Evolutionary conservation across 2,329 filamentous ascomycete genomes (phyloP), one percentile per base, ranked within the genome.

Genomic region (Exophiala aquamarina): DNA sequence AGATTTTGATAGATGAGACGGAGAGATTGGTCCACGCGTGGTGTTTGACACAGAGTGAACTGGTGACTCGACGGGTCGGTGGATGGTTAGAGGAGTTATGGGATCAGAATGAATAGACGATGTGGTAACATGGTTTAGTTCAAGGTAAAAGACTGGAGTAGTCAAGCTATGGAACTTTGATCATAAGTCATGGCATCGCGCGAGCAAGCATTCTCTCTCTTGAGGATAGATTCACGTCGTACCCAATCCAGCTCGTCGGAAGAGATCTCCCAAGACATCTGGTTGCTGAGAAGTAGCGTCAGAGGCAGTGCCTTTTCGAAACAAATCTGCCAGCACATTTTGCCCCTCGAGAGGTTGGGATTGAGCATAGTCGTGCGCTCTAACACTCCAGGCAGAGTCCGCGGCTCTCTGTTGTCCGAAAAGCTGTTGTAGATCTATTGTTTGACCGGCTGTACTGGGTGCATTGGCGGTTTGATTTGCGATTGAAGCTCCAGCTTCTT

Each of bases 1-100:
- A 61, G 14, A 81, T 83, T 75, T 63, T 77, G 45, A 68, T 83
- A 52, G 79, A 80, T 58, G 70, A 55, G 40, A 50, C 77, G 52
- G 65, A 69, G 37, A 76, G 74, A 0, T 68, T 81, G 54, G 75
- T 74, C 38, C 81, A 84, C 70, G 78, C 74, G 0, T 84, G 84
- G 64, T 82, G 78, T 59, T 68, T 82, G 49, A 65, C 63, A 15
- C 65, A 71, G 54, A 70, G 62, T 57, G 71, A 67, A 40, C 66
- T 71, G 18, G 76, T 82, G 61, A 77, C 78, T 2, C 66, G 69
- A 49, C 77, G 73, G 57, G 74, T 77, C 14, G 67, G 67, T 15
- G 63, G 56, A 18, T 81, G 77, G 64, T 64, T 80, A 32, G 59
- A 60, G 45, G 69, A 71, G 44, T 72, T 77, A 36, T 52, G 62